These are phyloP conservation scores for Scheffersomyces coipomensis DNA, from an alignment of 805 yeast genomes.

Conservation along the genomic window DNA sequence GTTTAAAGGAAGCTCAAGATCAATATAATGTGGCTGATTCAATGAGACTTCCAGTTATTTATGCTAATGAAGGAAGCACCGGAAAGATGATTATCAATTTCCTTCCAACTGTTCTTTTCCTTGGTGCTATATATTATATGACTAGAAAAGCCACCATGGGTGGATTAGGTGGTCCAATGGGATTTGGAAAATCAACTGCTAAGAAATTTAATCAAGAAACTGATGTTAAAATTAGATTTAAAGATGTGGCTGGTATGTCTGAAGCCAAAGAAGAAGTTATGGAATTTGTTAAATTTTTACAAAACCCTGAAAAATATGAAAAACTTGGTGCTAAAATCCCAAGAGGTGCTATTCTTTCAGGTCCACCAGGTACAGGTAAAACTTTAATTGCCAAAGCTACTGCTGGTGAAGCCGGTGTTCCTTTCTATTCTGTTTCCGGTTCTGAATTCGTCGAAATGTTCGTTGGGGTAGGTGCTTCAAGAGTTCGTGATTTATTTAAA, in stretches of 20 bases:
- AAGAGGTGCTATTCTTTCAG: constrained; percentile 94
- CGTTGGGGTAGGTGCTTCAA: constrained; percentile 98
- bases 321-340: constrained; percentile 96
- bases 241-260: constrained; percentile 95
- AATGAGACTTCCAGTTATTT: constrained; percentile 78
- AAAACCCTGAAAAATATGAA: constrained; percentile 88
- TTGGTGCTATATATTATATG: constrained; percentile 86
- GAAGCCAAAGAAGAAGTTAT: constrained; percentile 97
- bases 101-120: constrained; percentile 83
- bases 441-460: constrained; percentile 98
- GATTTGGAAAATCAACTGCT: constrained; percentile 88
- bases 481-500: constrained; percentile 92
- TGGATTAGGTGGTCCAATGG: constrained; percentile 78
- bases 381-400: constrained; percentile 96
- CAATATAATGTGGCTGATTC: constrained; percentile 59
- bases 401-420: constrained; percentile 99
- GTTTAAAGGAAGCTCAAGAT: constrained; percentile 72
- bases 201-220: constrained; percentile 89
- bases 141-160: constrained; percentile 70
- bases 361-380: constrained; percentile 99
- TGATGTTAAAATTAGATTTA: constrained; percentile 82
- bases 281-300: constrained; percentile 94
- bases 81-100: constrained; percentile 66
- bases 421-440: constrained; percentile 93
- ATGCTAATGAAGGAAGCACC: constrained; percentile 68